Evolutionary conservation across 176 grass and related monocot genomes (phyloP).

Genomic region (Aegilops speltoides): DNA sequence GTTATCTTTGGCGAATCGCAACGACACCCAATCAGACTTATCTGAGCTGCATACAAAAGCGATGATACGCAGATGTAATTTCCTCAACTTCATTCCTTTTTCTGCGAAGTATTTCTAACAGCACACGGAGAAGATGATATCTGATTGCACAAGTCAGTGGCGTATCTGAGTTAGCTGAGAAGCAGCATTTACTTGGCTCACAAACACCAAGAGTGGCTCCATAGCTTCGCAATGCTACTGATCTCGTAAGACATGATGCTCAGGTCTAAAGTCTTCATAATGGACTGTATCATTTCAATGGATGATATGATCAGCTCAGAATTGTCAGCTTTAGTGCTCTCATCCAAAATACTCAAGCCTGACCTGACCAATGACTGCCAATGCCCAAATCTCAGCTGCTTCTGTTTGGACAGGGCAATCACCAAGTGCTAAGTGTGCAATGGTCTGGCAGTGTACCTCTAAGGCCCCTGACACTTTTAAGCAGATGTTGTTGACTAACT

Average conservation of each 20-base stretch:
- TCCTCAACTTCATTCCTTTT: too few species aligned
- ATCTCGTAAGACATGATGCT: conserved; percentile 68
- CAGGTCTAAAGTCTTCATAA: conserved; percentile 54
- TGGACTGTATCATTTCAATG: conserved; percentile 59
- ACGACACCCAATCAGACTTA: too few species aligned
- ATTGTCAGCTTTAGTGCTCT: not conserved
- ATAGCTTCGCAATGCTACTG: conserved; percentile 43
- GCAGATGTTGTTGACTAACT: conserved; percentile 64
- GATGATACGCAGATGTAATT: too few species aligned
- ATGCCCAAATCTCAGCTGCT: conserved; percentile 52
- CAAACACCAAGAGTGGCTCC: conserved; percentile 31
- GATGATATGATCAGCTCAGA: conserved; percentile 38
- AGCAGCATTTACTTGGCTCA: conserved; percentile 37
- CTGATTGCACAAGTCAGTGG: conserved; percentile 25
- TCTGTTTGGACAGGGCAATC: conserved; percentile 45
- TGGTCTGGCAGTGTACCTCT: conserved; percentile 47
- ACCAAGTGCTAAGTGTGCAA: conserved; percentile 48
- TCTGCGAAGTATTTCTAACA: too few species aligned
- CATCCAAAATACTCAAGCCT: conserved; percentile 49
- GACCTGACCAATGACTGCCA: conserved; percentile 66
- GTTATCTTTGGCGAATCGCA: too few species aligned
- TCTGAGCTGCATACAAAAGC: too few species aligned
- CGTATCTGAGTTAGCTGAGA: conserved; percentile 41
- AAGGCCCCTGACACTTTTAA: conserved; percentile 58
- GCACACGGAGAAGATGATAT: too few species aligned